Percentiles rank a stretch among this genome's conserved stretches.
Conservation (phyloP, 805 yeast species). For the Wickerhamiella vanderwaltii region DNA sequence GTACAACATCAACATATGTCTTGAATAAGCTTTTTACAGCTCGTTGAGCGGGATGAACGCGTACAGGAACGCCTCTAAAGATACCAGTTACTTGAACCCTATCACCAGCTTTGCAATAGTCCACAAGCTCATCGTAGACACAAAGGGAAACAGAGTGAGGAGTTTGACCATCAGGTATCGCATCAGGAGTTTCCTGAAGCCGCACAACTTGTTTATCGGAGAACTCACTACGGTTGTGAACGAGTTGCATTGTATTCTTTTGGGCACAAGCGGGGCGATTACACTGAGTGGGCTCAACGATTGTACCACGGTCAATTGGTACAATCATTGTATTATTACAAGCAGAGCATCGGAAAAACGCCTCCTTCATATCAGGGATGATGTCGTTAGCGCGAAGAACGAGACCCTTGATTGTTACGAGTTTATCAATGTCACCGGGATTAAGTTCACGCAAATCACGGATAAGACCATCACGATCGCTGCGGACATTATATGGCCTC, state of each 20-base stretch:
- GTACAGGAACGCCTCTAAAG: slow-evolving; percentile 82
- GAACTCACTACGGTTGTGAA: slow-evolving; percentile 86
- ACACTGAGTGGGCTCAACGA: slow-evolving; percentile 85
- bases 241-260: slow-evolving; percentile 72
- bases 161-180: slow-evolving; percentile 96
- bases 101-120: slow-evolving; percentile 91
- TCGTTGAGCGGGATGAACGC: slow-evolving; percentile 75
- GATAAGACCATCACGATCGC: slow-evolving; percentile 40
- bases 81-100: slow-evolving; percentile 91
- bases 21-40: slow-evolving; percentile 75
- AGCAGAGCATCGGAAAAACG: slow-evolving; percentile 88
- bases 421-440: slow-evolving; percentile 88
- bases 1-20: slow-evolving; percentile 90
- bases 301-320: slow-evolving; percentile 88
- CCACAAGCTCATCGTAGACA: slow-evolving; percentile 92
- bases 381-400: slow-evolving; percentile 80
- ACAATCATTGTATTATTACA: slow-evolving; percentile 88
- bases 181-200: slow-evolving; percentile 90
- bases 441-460: slow-evolving; percentile 74
- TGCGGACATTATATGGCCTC: slow-evolving; percentile 46
- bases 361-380: slow-evolving; percentile 96
- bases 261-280: slow-evolving; percentile 81
- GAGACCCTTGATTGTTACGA: slow-evolving; percentile 82
- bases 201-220: slow-evolving; percentile 93
- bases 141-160: slow-evolving; percentile 92